A percentile compares a stretch with the other conserved stretches of the same genome.
Conservation (phyloP, 257 asterid genomes). For the Rubia yunnanensis region DNA sequence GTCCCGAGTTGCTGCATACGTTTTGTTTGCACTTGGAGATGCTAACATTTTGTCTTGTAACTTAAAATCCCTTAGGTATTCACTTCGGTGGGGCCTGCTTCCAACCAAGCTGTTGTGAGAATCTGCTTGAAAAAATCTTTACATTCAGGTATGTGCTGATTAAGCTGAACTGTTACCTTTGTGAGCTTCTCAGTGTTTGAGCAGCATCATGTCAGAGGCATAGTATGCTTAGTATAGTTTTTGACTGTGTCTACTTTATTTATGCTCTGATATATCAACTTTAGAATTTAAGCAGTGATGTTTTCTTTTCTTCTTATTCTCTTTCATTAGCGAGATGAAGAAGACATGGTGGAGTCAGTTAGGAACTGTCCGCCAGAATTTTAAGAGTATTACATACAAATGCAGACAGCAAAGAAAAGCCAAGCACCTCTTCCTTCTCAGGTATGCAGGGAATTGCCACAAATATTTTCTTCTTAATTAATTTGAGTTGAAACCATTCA, state of each 20-base stretch:
- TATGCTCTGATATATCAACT: not conserved
- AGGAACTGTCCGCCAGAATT: constrained; percentile 68
- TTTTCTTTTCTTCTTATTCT: not conserved
- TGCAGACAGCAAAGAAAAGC: constrained; percentile 98
- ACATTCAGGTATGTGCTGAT: constrained; percentile 29
- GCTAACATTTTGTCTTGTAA: not conserved
- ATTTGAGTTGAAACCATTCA: constrained; percentile 7
- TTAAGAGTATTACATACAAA: constrained; percentile 89
- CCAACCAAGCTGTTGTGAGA: constrained; percentile 67
- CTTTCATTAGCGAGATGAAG: constrained; percentile 73
- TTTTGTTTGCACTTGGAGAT: not conserved
- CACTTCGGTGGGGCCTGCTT: constrained; percentile 88
- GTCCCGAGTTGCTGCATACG: not conserved
- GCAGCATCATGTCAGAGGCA: not conserved
- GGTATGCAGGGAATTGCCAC: constrained; percentile 36
- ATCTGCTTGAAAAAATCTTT: constrained; percentile 83
- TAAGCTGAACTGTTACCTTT: not conserved
- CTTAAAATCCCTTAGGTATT: constrained; percentile 30
- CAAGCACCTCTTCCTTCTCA: constrained; percentile 87
- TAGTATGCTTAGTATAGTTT: not conserved
- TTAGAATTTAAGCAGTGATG: not conserved
- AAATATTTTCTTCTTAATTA: not conserved
- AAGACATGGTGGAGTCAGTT: constrained; percentile 73
- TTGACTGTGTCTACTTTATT: not conserved
- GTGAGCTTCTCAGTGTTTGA: not conserved